phyloP scores from a whole-genome alignment of 2,329 filamentous ascomycete genomes.

The Ophiocordyceps camponoti-saundersi region DNA sequence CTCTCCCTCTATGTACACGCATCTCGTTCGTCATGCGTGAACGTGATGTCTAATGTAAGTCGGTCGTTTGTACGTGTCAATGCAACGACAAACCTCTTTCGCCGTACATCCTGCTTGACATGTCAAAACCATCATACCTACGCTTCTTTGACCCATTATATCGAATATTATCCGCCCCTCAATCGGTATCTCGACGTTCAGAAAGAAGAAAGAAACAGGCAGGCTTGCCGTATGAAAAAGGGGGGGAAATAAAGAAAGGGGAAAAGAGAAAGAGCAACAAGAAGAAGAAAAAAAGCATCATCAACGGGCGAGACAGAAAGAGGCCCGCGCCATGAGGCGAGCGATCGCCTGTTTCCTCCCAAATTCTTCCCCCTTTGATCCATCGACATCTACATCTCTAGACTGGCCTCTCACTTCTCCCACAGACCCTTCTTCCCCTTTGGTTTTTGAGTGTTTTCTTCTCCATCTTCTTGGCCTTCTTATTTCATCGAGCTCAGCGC shows the following conservation, averaged over 20 bases:
- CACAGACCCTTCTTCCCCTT: too few relatives aligned
- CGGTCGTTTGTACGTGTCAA: too few relatives aligned
- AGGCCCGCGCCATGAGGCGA: too few relatives aligned
- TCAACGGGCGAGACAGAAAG: background rate
- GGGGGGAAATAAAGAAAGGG: background rate
- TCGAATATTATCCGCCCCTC: background rate
- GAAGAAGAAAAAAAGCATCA: background rate
- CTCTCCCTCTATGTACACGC: too few relatives aligned
- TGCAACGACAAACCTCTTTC: too few relatives aligned
- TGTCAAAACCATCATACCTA: conserved; percentile 16
- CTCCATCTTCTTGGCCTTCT: too few relatives aligned
- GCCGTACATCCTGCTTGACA: too few relatives aligned
- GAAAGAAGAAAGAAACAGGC: background rate
- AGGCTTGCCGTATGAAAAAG: background rate
- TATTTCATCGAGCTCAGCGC: too few relatives aligned
- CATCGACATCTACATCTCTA: background rate
- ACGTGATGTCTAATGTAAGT: too few relatives aligned
- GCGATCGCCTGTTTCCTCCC: too few relatives aligned
- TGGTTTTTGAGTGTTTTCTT: too few relatives aligned
- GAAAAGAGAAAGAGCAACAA: background rate
- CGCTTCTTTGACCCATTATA: conserved; percentile 3
- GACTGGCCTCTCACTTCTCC: too few relatives aligned
- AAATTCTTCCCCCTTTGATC: background rate
- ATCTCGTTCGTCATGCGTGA: background rate
- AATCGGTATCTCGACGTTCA: background rate